Percentiles rank a stretch among this genome's conserved stretches.
These are phyloP conservation scores for Coemansia brasiliensis DNA, from an alignment of 192 early-diverging fungal species.

Conservation along the genomic window DNA sequence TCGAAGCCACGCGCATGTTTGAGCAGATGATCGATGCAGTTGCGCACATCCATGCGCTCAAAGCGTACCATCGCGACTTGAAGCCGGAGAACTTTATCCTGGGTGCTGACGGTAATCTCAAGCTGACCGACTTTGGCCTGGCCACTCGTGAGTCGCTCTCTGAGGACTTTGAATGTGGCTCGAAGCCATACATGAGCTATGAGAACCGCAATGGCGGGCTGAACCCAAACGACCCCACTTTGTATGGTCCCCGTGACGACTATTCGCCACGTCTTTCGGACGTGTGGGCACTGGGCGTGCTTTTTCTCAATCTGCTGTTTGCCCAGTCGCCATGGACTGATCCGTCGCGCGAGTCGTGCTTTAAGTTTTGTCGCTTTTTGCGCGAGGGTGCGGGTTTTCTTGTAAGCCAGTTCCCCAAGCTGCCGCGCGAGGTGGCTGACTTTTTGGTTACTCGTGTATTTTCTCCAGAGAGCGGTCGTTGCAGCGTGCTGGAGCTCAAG, in stretches of 20 bases:
- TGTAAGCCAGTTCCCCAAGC: constrained; percentile 59
- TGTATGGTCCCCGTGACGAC: constrained; percentile 54
- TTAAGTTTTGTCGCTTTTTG: constrained; percentile 63
- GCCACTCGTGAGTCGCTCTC: constrained; percentile 79
- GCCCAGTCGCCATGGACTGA: constrained; percentile 74
- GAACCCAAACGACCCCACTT: constrained; percentile 46
- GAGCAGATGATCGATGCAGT: constrained; percentile 75
- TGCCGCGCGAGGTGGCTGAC: constrained; percentile 59
- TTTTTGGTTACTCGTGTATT: constrained; percentile 66
- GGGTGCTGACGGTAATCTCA: constrained; percentile 65
- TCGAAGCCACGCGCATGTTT: constrained; percentile 58
- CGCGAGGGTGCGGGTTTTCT: constrained; percentile 63
- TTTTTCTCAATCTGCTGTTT: constrained; percentile 70
- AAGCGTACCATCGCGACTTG: constrained; percentile 90
- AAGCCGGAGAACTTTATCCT: constrained; percentile 81
- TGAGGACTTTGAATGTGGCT: constrained; percentile 86
- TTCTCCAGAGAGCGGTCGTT: constrained; percentile 58
- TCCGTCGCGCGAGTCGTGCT: constrained; percentile 60
- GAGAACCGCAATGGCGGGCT: constrained; percentile 60
- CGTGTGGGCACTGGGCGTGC: constrained; percentile 73
- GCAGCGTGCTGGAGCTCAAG: constrained; percentile 55
- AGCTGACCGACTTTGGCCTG: constrained; percentile 92
- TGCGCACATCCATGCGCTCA: constrained; percentile 68
- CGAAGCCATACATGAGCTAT: constrained; percentile 71
- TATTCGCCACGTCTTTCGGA: constrained; percentile 67